A percentile compares a stretch with the other conserved stretches of the same genome.
Conservation (phyloP, 1,284 basidiomycete species). For the Microbotryomycetes sp. region DNA sequence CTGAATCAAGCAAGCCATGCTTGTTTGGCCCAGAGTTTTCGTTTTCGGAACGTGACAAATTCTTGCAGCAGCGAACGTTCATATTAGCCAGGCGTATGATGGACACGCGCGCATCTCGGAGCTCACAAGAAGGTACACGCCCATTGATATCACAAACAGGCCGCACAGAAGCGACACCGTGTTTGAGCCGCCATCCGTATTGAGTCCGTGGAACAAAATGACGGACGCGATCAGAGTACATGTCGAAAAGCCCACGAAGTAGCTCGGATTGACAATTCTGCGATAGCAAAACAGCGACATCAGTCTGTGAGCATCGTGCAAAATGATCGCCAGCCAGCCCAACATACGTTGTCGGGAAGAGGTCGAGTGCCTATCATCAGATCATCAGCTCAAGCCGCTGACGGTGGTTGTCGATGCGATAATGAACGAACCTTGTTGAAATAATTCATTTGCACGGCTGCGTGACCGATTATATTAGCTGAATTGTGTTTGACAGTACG, state of each 20-base stretch:
- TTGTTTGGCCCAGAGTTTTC: conserved; percentile 5
- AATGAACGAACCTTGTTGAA: conserved; percentile 66
- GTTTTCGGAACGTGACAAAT: conserved; percentile 26
- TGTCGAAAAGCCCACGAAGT: conserved; percentile 97
- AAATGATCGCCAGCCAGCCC: too few relatives aligned
- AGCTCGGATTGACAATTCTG: conserved; percentile 88
- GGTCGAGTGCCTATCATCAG: conserved; percentile 64
- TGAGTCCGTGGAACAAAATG: conserved; percentile 94
- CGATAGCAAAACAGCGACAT: background rate
- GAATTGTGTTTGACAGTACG: too few relatives aligned
- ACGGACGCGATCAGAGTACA: conserved; percentile 90
- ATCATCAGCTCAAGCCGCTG: background rate
- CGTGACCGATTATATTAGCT: background rate
- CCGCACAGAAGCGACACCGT: conserved; percentile 78
- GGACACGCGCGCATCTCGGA: background rate
- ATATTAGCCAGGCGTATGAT: background rate
- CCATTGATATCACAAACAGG: conserved; percentile 83
- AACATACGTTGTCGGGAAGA: conserved; percentile 69
- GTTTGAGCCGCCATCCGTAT: conserved; percentile 74
- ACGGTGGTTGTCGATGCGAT: background rate
- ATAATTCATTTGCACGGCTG: conserved; percentile 56
- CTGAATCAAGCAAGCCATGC: conserved; percentile 15
- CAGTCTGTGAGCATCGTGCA: background rate
- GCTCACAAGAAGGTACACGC: conserved; percentile 41
- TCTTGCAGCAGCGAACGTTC: background rate